phyloP scores from a whole-genome alignment of 2,329 filamentous ascomycete species.

The Ciborinia camelliae region DNA sequence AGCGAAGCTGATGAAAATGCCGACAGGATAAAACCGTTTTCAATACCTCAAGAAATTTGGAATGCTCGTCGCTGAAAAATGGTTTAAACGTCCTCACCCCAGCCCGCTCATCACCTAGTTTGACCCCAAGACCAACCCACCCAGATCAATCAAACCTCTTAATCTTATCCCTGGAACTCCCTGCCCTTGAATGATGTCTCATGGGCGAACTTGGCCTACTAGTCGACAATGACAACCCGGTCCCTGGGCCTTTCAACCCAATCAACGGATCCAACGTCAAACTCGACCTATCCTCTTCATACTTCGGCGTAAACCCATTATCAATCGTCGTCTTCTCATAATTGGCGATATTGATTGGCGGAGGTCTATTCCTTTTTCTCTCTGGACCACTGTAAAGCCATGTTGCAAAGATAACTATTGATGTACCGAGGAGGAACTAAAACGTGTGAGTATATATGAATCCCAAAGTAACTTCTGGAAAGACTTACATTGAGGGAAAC shows the following conservation, averaged over 20 bases:
- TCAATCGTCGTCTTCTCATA: constrained; percentile 64
- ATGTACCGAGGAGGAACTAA: constrained; percentile 79
- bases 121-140: background rate
- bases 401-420: constrained; percentile 74
- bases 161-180: constrained; percentile 39
- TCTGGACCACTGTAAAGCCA: constrained; percentile 78
- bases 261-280: constrained; percentile 36
- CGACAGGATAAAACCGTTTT: background rate
- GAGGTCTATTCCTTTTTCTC: constrained; percentile 55
- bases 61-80: background rate
- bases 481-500: constrained; percentile 67
- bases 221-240: constrained; percentile 42
- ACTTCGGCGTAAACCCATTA: constrained; percentile 36
- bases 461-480: background rate
- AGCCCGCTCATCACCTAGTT: background rate
- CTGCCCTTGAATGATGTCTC: constrained; percentile 43
- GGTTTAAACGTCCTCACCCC: too few species aligned
- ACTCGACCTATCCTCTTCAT: constrained; percentile 33
- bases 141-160: constrained; percentile 40
- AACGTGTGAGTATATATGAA: constrained; percentile 3
- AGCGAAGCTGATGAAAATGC: background rate
- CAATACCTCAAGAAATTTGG: background rate
- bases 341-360: constrained; percentile 64
- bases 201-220: constrained; percentile 50
- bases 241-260: constrained; percentile 42